A percentile compares a stretch with the other conserved stretches of the same genome.
phyloP scores from a whole-genome alignment of 2,329 filamentous ascomycete genomes.

The Cordyceps cicadae region DNA sequence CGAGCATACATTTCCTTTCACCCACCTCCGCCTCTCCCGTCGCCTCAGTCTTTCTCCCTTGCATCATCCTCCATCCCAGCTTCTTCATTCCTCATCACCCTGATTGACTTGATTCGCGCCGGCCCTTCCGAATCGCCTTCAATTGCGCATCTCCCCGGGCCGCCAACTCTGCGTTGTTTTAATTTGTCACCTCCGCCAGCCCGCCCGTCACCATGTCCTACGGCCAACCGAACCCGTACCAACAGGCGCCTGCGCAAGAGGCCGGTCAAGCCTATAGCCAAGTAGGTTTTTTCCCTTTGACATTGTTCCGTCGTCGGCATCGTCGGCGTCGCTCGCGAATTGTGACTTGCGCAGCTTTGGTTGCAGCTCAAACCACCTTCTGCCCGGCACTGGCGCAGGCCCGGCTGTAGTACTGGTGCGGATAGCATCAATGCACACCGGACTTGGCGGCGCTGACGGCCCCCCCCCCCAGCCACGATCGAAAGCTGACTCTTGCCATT shows the following conservation, averaged over 20 bases:
- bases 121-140: not conserved
- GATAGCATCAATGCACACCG: not conserved
- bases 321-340: not conserved
- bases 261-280: constrained; percentile 36
- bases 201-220: constrained; percentile 44
- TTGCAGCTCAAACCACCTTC: too few species aligned
- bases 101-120: not conserved
- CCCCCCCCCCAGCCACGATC: not conserved
- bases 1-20: not conserved
- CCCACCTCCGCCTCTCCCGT: constrained; percentile 7
- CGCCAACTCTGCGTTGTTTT: not conserved
- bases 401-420: not conserved
- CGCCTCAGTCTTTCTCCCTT: not conserved
- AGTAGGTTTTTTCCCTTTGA: constrained; percentile 27
- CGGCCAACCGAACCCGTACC: constrained; percentile 57
- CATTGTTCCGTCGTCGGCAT: not conserved
- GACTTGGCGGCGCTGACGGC: not conserved
- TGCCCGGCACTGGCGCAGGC: not conserved
- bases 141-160: not conserved
- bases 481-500: not conserved
- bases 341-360: not conserved
- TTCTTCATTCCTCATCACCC: not conserved
- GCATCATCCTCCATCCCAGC: not conserved
- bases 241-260: constrained; percentile 41
- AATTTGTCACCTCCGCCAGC: not conserved